Base-by-base conservation (phyloP, 495 filamentous ascomycete species). In the Haplographium delicatum region DNA sequence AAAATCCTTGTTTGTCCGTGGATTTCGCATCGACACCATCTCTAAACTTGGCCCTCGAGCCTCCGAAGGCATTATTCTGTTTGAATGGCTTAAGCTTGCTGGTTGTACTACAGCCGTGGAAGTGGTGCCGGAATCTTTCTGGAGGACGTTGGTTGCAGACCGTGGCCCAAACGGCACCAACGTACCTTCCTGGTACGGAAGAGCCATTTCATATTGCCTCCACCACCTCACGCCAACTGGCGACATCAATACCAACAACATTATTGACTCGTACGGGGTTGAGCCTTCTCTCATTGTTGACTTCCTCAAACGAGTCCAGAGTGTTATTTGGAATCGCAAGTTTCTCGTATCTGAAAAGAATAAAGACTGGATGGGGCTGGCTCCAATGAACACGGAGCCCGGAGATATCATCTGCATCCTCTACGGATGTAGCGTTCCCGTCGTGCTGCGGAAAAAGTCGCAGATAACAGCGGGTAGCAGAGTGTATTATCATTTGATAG, bases 141-240 rank as follows among this genome's bases (percentile, higher is more conserved):
- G 54, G 54, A 37, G 58, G 2, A 61, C 54, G 10, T 18, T 61
- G 4, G 54, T 61, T n/a, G 58, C 58, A 26, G 58, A 61, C 26
- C 49, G 58, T 7, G 54, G 46, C 8, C 39, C 54, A 5, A 44
- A 61, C 25, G 58, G 54, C 10, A 42, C 31, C 0, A 31, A 23
- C 1, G 16, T 47, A 15, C 56, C 56, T 5, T n/a, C 7, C 7
- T 50, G 47, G 47, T 50, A 50, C 19, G 6, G 13, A 13, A 13
- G 37, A 7, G 47, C 27, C 10, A 42, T 27, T 18, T 2, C 16
- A 1, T 41, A 50, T 26, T 42, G 47, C 6, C 27, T 50, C 13
- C 7, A 6, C 6, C 37, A 50, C 16, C 23, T 23, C 1, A 48
- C 27, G 22, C n/a, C 31, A n/a, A 54, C 31, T 11, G 49, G 50